A percentile compares a stretch with the other conserved stretches of the same genome.
phyloP scores from a whole-genome alignment of 2,329 filamentous ascomycete genomes.

The Botrytis galanthina region DNA sequence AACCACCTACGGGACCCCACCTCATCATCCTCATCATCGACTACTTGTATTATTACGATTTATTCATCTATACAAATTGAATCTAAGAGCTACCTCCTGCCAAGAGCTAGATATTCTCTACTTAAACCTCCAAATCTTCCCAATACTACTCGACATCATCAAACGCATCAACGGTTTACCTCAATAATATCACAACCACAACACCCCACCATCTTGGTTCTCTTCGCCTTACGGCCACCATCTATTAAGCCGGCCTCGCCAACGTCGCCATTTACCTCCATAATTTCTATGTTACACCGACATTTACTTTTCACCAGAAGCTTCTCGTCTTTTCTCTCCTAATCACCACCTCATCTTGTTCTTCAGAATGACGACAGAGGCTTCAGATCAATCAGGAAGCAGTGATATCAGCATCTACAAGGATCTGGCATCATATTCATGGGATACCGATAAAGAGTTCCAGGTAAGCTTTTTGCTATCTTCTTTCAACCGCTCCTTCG shows the following conservation, averaged over 20 bases:
- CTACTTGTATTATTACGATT: background rate
- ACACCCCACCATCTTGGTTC: background rate
- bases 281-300: background rate
- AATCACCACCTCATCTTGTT: background rate
- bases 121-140: background rate
- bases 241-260: background rate
- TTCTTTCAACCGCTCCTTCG: background rate
- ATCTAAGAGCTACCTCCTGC: background rate
- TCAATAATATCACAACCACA: background rate
- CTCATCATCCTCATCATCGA: background rate
- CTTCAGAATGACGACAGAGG: constrained; percentile 1
- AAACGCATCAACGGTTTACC: background rate
- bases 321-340: background rate
- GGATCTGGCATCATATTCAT: constrained; percentile 64
- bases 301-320: too few relatives aligned
- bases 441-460: constrained; percentile 66
- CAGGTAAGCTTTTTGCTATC: constrained; percentile 46
- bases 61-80: background rate
- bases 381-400: background rate
- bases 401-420: constrained; percentile 47
- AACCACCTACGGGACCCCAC: background rate
- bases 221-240: background rate
- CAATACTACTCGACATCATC: background rate
- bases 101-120: background rate
- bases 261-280: background rate